Evolutionary conservation across 306 rosid species (phyloP).

Genomic region (Glycine tomentella): DNA sequence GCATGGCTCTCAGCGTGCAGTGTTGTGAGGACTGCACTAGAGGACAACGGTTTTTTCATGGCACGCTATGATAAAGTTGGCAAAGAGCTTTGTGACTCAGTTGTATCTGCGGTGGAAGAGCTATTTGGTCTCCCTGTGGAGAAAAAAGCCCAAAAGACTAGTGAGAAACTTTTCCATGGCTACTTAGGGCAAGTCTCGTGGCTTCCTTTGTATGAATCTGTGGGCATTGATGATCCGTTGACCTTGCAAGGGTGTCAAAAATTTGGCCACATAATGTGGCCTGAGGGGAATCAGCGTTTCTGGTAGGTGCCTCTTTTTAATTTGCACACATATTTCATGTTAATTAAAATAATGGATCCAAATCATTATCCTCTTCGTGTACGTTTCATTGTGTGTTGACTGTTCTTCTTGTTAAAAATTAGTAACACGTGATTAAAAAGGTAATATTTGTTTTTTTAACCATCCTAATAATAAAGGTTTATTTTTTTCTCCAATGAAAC

Average conservation of each 20-base stretch:
- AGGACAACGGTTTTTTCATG: slow-evolving; percentile 52
- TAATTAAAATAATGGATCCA: neutral
- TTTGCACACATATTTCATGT: neutral
- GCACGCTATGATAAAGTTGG: slow-evolving; percentile 41
- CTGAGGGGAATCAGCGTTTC: slow-evolving; percentile 43
- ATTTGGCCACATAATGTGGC: slow-evolving; percentile 51
- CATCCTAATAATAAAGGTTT: too few relatives aligned
- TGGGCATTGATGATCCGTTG: slow-evolving; percentile 46
- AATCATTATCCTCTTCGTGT: neutral
- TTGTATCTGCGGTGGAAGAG: slow-evolving; percentile 35
- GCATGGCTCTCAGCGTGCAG: slow-evolving; percentile 51
- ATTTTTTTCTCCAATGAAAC: too few relatives aligned
- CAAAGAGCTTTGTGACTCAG: slow-evolving; percentile 43
- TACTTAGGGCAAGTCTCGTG: slow-evolving; percentile 47
- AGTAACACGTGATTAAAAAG: too few relatives aligned
- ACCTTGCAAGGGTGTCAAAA: slow-evolving; percentile 41
- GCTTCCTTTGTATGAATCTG: slow-evolving; percentile 55
- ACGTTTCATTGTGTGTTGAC: too few relatives aligned
- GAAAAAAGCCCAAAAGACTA: slow-evolving; percentile 42
- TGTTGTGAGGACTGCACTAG: slow-evolving; percentile 38
- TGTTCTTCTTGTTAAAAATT: too few relatives aligned
- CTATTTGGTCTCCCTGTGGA: slow-evolving; percentile 48
- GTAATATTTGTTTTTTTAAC: too few relatives aligned
- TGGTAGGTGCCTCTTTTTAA: slow-evolving; percentile 31
- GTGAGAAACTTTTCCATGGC: slow-evolving; percentile 51